Percentiles rank a stretch among this genome's conserved stretches.
phyloP scores from a whole-genome alignment of 2,329 filamentous ascomycete species.

The Penicillium aurantiogriseum region DNA sequence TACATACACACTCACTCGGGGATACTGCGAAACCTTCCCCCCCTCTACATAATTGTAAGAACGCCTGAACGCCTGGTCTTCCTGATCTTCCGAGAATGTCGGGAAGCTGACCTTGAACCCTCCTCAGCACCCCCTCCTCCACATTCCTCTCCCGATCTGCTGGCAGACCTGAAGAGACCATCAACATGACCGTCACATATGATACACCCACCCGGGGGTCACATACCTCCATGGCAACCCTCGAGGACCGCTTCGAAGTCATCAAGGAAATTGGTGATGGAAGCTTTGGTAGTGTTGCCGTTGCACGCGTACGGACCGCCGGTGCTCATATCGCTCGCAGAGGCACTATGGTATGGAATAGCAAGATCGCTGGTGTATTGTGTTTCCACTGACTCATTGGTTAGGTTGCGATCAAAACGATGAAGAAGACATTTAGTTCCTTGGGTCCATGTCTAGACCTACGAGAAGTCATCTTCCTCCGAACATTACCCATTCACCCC shows the following conservation, averaged over 20 bases:
- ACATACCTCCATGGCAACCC: conserved; percentile 51
- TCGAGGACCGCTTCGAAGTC: conserved; percentile 95
- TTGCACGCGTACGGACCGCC: conserved; percentile 87
- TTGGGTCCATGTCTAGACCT: conserved; percentile 87
- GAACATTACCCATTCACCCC: conserved; percentile 79
- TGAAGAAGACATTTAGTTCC: conserved; percentile 99
- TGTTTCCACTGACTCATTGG: conserved; percentile 14
- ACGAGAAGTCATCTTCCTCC: conserved; percentile 93
- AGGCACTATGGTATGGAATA: conserved; percentile 78
- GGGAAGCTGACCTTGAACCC: conserved; percentile 10
- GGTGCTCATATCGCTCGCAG: conserved; percentile 84
- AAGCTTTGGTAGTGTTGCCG: conserved; percentile 92
- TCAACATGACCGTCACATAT: conserved; percentile 72
- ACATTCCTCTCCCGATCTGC: conserved; percentile 37
- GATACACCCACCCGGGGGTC: conserved; percentile 69
- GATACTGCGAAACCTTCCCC: conserved; percentile 7
- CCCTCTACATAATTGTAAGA: conserved; percentile 20
- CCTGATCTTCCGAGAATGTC: not conserved
- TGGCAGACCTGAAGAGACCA: conserved; percentile 38
- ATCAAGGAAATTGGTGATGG: conserved; percentile 98
- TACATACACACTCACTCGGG: conserved; percentile 15
- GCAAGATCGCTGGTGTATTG: conserved; percentile 5
- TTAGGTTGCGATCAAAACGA: conserved; percentile 97
- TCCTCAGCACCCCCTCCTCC: conserved; percentile 3
- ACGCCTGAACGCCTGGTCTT: not conserved